These are phyloP conservation scores for Parachaetomium inaequale DNA, from an alignment of 495 filamentous ascomycete genomes.

Conservation along the genomic window DNA sequence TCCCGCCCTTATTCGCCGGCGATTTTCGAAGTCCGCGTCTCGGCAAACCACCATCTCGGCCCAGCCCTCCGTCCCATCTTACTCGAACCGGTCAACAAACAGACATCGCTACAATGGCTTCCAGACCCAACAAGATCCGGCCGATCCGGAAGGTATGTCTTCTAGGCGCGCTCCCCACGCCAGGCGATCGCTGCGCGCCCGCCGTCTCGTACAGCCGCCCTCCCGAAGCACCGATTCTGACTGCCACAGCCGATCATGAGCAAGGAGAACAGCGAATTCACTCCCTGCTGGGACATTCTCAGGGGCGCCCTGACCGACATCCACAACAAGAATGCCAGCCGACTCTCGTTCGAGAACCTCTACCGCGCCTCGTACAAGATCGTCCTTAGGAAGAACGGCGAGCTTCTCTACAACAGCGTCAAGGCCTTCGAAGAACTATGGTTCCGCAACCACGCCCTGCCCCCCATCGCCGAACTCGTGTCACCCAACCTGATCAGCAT, in stretches of 20 bases:
- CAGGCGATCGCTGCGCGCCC: no score
- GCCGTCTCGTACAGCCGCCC: background rate
- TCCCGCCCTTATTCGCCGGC: background rate
- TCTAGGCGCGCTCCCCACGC: background rate
- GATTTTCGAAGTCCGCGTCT: background rate
- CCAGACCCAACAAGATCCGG: slow-evolving; percentile 25
- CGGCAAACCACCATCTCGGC: background rate
- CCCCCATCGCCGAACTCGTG: slow-evolving; percentile 58
- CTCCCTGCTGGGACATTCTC: slow-evolving; percentile 74
- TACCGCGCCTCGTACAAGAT: slow-evolving; percentile 96
- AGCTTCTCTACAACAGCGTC: slow-evolving; percentile 75
- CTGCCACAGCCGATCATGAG: slow-evolving; percentile 27
- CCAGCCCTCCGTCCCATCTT: background rate
- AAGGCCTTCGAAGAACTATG: slow-evolving; percentile 75
- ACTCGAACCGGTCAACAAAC: background rate
- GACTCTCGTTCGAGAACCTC: slow-evolving; percentile 88
- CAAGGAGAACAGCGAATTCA: slow-evolving; percentile 57
- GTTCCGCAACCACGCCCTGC: slow-evolving; percentile 66
- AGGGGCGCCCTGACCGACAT: slow-evolving; percentile 75
- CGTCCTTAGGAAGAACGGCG: slow-evolving; percentile 83
- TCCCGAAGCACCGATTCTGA: background rate
- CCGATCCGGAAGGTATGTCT: slow-evolving; percentile 27
- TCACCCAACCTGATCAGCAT: slow-evolving; percentile 54
- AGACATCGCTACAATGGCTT: slow-evolving; percentile 21
- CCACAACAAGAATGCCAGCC: slow-evolving; percentile 85